Conservation (phyloP, 768 basidiomycete genomes). For the Sarcodon aspratus region DNA sequence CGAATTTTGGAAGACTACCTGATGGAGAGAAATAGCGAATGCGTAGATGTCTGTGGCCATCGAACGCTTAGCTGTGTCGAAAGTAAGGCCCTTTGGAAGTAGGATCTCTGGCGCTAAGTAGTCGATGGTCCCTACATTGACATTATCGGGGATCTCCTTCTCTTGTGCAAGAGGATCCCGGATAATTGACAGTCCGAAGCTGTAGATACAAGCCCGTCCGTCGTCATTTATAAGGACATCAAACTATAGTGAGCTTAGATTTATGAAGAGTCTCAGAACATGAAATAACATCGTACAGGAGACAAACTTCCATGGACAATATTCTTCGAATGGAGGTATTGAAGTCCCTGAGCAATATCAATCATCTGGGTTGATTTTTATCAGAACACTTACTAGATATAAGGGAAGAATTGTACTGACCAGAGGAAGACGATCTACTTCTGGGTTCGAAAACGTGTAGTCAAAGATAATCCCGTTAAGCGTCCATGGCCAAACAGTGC, state of each 20-base stretch:
- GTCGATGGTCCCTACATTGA: slow-evolving; percentile 5
- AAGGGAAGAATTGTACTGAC: background rate
- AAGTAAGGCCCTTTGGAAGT: background rate
- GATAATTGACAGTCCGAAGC: no score
- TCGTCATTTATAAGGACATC: no score
- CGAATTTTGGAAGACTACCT: background rate
- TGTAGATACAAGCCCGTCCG: no score
- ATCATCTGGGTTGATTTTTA: no score
- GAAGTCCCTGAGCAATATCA: no score
- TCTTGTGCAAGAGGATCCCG: no score
- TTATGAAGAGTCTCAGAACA: no score
- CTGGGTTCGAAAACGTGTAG: background rate
- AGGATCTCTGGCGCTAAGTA: slow-evolving; percentile 13
- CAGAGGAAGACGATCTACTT: background rate
- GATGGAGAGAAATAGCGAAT: slow-evolving; percentile 5
- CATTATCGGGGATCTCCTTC: background rate
- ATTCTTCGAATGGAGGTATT: no score
- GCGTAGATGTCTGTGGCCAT: slow-evolving; percentile 9
- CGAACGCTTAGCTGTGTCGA: slow-evolving; percentile 1
- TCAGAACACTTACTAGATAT: no score
- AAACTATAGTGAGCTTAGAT: no score
- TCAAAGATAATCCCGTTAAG: background rate
- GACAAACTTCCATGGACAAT: no score
- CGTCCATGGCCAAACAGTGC: background rate
- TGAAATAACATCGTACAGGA: no score